These are phyloP conservation scores for Vickermania spadyakhi DNA, from an alignment of 208 protist species.

Conservation along the genomic window DNA sequence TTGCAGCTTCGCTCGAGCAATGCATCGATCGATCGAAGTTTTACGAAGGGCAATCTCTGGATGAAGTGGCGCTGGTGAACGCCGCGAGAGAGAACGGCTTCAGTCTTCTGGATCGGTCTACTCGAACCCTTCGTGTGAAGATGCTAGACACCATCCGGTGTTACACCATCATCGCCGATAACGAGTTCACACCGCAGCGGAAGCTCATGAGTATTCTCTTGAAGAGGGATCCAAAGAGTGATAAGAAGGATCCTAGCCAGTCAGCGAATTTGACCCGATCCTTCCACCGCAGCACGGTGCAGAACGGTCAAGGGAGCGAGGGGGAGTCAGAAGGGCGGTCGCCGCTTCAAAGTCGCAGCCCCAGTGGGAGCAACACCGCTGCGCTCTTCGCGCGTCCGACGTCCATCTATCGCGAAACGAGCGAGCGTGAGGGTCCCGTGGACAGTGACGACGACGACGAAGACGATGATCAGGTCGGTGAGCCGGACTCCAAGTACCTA, in stretches of 20 bases:
- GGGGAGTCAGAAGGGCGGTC: neutral
- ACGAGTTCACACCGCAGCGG: constrained; percentile 73
- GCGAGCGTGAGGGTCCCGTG: neutral
- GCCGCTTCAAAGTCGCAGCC: neutral
- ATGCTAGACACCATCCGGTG: constrained; percentile 37
- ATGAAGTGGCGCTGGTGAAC: constrained; percentile 88
- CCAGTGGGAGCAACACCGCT: neutral
- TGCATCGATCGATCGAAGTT: constrained; percentile 51
- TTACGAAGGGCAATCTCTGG: constrained; percentile 87
- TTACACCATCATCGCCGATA: constrained; percentile 78
- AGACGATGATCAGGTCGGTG: neutral
- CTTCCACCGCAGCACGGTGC: neutral
- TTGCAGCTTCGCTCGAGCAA: constrained; percentile 7
- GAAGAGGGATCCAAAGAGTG: constrained; percentile 22
- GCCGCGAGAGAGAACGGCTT: constrained; percentile 80
- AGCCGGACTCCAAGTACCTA: constrained; percentile 17
- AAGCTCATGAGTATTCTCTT: constrained; percentile 87
- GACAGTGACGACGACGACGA: neutral
- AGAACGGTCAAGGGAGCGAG: no score
- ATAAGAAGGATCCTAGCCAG: constrained; percentile 15
- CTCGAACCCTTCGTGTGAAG: constrained; percentile 58
- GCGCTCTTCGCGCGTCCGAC: neutral
- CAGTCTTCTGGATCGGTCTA: constrained; percentile 42
- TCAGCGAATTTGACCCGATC: neutral
- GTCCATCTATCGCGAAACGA: neutral